Evolutionary conservation across 2,329 filamentous ascomycete genomes (phyloP).

Genomic region (Reticulascus tulasneorum): DNA sequence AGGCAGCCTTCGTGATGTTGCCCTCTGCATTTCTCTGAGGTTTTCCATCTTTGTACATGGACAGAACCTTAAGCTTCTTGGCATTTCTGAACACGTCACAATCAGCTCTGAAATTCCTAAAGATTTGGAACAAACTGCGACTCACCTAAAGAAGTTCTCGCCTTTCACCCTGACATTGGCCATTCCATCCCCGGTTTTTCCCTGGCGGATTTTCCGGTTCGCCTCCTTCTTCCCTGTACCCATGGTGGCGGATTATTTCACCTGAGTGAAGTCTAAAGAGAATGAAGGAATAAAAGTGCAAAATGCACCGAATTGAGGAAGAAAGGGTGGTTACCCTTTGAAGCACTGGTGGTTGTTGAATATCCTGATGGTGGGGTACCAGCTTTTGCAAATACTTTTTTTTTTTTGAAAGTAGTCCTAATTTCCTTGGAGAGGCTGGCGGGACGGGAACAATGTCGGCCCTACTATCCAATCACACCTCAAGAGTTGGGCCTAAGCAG

Average conservation of each 20-base stretch:
- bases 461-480: too few species aligned
- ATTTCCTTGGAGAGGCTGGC: too few species aligned
- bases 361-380: too few species aligned
- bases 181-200: constrained; percentile 81
- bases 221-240: constrained; percentile 91
- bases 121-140: constrained; percentile 18
- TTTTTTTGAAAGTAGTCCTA: too few species aligned
- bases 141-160: constrained; percentile 95
- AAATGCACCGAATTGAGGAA: too few species aligned
- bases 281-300: constrained; percentile 13
- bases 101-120: background rate
- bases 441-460: too few species aligned
- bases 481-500: too few species aligned
- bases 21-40: constrained; percentile 77
- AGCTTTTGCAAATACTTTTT: too few species aligned
- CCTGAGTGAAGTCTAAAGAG: constrained; percentile 11
- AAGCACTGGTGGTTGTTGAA: too few species aligned
- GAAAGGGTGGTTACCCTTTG: too few species aligned
- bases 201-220: constrained; percentile 76
- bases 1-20: constrained; percentile 78
- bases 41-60: constrained; percentile 86
- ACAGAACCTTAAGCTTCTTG: constrained; percentile 85
- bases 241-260: too few species aligned
- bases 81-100: constrained; percentile 44
- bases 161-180: constrained; percentile 89